These are phyloP conservation scores for Fusarium luffae DNA, from an alignment of 2,329 filamentous ascomycete genomes.

Conservation along the genomic window DNA sequence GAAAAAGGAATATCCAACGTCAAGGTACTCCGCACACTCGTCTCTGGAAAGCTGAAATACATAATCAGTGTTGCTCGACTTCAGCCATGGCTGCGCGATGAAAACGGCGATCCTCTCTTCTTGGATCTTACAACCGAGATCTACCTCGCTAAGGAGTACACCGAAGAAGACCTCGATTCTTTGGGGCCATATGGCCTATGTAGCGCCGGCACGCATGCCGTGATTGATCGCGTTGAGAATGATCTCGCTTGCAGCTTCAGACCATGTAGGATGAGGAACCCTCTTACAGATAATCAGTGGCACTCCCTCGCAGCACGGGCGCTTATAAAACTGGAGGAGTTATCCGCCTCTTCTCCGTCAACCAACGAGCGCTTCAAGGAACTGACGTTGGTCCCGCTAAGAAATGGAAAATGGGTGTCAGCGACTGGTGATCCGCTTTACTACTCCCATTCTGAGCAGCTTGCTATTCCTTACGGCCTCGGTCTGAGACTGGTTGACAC, in stretches of 20 bases:
- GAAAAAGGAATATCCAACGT: slow-evolving; percentile 16
- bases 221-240: no score
- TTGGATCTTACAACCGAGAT: slow-evolving; percentile 31
- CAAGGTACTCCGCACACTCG: slow-evolving; percentile 20
- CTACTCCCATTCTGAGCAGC: slow-evolving; percentile 18
- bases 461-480: no score
- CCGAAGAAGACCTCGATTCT: neutral
- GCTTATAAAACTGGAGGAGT: neutral
- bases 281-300: no score
- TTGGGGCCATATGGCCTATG: slow-evolving; percentile 23
- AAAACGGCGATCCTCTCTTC: slow-evolving; percentile 31
- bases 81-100: slow-evolving; percentile 19
- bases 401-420: slow-evolving; percentile 30
- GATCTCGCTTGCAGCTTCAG: no score
- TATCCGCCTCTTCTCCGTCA: neutral
- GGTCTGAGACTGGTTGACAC: slow-evolving; percentile 24
- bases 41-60: neutral
- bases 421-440: no score
- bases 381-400: slow-evolving; percentile 35
- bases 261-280: no score
- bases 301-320: slow-evolving; percentile 32
- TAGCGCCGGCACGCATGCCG: neutral
- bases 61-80: slow-evolving; percentile 19
- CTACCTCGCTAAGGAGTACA: slow-evolving; percentile 37
- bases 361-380: no score